Evolutionary conservation across 2,329 filamentous ascomycete genomes (phyloP), one percentile per base, ranked within the genome.

Genomic region (Fusarium luffae): DNA sequence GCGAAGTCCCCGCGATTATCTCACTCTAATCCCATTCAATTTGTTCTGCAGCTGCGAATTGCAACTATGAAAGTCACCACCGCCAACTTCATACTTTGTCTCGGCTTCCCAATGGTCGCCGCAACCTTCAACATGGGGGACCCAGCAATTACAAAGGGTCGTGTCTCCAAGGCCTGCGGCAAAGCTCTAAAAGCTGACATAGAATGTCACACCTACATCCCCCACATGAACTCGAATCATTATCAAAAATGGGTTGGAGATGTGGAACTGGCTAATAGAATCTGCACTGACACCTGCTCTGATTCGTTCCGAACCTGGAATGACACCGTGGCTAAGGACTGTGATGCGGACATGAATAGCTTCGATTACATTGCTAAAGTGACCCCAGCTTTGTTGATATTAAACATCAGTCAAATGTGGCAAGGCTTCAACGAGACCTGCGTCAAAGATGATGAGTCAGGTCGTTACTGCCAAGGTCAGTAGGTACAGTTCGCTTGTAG

Each of bases 251-350:
- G 50, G 50, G 37, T 52, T 7, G 37, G 37, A 16, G 37, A 52
- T 52, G 25, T 11, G 8, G 13, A 52, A 10, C 25, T 52, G 7
- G 50, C 37, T 3, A 25, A 52, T 4, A n/a, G 7, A 18, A 21
- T 52, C n/a, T 52, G 50, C 50, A 41, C 37, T 12, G 7, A 42
- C 3, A 52, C 25, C n/a, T 52, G 50, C 37, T 5, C 8, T 8
- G 25, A 52, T 30, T 52, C 50, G 5, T 13, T 52, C 18, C 50
- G 50, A n/a, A 52, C n/a, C 9, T 52, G 50, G 50, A 41, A 42
- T 2, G 25, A 52, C 14, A 52, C 37, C n/a, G 25, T 41, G 13
- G 7, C 50, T 2, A n/a, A 7, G n/a, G 25, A 52, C 9, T 42
- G 37, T 30, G 37, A 6, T 18, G 37, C 8, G 14, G 37, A 52